A percentile compares a stretch with the other conserved stretches of the same genome.
Conservation (phyloP, 192 early-diverging fungal species). For the Radiomyces spectabilis region DNA sequence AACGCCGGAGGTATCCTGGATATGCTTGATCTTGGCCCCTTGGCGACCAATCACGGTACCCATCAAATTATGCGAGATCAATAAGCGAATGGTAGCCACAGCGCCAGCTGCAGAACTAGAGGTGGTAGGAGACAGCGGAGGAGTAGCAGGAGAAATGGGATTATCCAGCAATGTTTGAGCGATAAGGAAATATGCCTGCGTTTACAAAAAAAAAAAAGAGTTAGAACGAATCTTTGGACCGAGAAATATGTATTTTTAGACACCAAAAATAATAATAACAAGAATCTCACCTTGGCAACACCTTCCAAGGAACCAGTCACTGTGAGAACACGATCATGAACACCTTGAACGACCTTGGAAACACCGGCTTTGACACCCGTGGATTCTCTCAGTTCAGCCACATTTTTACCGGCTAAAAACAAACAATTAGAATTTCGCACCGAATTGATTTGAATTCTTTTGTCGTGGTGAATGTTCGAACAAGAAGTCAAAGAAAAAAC, state of each 20-base stretch:
- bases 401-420: conserved; percentile 65
- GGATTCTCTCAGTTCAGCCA: conserved; percentile 77
- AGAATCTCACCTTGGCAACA: conserved; percentile 54
- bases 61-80: conserved; percentile 89
- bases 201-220: neutral
- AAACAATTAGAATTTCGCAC: conserved; percentile 26
- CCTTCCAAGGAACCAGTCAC: conserved; percentile 63
- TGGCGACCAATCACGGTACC: conserved; percentile 91
- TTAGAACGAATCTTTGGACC: neutral
- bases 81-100: conserved; percentile 67
- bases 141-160: conserved; percentile 46
- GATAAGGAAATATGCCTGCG: conserved; percentile 77
- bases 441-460: too few relatives aligned
- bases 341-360: conserved; percentile 80
- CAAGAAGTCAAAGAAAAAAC: neutral
- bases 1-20: conserved; percentile 85
- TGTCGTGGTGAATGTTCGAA: too few relatives aligned
- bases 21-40: conserved; percentile 91
- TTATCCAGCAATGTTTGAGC: conserved; percentile 73
- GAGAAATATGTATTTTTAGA: neutral
- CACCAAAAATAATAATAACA: neutral
- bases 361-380: conserved; percentile 90
- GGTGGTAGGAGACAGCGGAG: conserved; percentile 42
- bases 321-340: conserved; percentile 79
- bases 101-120: conserved; percentile 29